A percentile compares a stretch with the other conserved stretches of the same genome.
phyloP scores from a whole-genome alignment of 179 eudicot genomes.

The Spergularia azorica region DNA sequence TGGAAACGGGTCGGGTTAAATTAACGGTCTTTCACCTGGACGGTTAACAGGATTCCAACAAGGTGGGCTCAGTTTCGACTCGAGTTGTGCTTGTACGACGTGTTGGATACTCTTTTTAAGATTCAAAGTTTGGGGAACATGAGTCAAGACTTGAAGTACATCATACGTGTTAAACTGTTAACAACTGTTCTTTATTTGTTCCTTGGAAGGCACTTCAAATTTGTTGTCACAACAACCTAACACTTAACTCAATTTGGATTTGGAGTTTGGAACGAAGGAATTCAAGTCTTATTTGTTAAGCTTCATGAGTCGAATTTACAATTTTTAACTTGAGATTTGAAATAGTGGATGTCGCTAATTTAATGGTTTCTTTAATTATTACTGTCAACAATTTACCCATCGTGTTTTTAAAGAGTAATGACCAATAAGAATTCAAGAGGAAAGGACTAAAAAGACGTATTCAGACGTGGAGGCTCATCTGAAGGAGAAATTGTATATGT shows the following conservation, averaged over 20 bases:
- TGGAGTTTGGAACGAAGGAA: background rate
- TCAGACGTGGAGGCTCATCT: no score
- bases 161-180: conserved; percentile 4
- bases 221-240: background rate
- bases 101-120: background rate
- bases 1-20: conserved; percentile 19
- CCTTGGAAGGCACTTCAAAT: conserved; percentile 6
- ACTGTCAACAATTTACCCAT: no score
- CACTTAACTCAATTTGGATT: background rate
- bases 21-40: conserved; percentile 33
- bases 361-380: no score
- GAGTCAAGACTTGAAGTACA: background rate
- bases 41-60: conserved; percentile 33
- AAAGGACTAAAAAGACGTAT: no score
- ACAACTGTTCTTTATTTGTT: conserved; percentile 13
- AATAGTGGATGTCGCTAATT: no score
- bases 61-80: conserved; percentile 10
- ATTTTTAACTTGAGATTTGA: no score
- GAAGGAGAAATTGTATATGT: no score
- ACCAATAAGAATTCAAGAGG: no score
- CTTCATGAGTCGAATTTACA: no score
- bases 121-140: background rate
- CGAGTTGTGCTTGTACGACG: background rate
- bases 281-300: no score
- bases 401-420: no score